Base-by-base conservation (phyloP, 2,329 filamentous ascomycete species). In the Alternaria conjuncta region DNA sequence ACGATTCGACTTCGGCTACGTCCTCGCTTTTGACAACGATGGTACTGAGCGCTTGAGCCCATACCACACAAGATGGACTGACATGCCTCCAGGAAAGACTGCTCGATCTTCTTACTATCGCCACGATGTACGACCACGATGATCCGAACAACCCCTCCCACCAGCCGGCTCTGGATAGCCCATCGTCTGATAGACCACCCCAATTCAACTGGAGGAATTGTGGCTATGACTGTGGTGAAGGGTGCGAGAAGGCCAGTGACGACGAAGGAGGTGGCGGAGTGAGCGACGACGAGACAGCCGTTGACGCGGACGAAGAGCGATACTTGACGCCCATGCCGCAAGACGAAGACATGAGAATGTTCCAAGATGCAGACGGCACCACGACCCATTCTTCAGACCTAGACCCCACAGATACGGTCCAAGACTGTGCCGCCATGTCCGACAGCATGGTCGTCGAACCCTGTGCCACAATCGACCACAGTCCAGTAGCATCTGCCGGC, bases 181-280 rank as follows among this genome's bases (percentile, higher is more conserved):
- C 9, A 3, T 55, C 53, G 23, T 25, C 28, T 7, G 23, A 61
- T 7, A 64, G 61, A 45, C 70, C 70, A 25, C 69, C 71, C 20
- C 73, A 74, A 18, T 61, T 71, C 28, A 74, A 76, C 21, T 56
- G 61, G 23, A 66, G 66, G 3, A 67, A 71, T 10, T 75, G 71
- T 43, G 65, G 72, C 8, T 76, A 70, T 51, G 67, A 65, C 20
- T 75, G 72, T 44, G 71, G 70, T 20, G 69, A 66, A 55, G 71
- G 73, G 10, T 71, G 71, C 47, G 61, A 62, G 11, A 64, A 63
- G 26, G 62, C 53, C 26, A 28, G 41, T 11, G 59, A 64, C n/a
- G 65, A 54, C 30, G 70, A 66, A 25, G 65, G 50, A 26, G 66
- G 64, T 20, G 69, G 53, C n/a, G 55, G 54, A 66, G 64, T 44